Evolutionary conservation across 208 protist species (phyloP), one percentile per base, ranked within the genome.

Genomic region (Leishmania arabica): DNA sequence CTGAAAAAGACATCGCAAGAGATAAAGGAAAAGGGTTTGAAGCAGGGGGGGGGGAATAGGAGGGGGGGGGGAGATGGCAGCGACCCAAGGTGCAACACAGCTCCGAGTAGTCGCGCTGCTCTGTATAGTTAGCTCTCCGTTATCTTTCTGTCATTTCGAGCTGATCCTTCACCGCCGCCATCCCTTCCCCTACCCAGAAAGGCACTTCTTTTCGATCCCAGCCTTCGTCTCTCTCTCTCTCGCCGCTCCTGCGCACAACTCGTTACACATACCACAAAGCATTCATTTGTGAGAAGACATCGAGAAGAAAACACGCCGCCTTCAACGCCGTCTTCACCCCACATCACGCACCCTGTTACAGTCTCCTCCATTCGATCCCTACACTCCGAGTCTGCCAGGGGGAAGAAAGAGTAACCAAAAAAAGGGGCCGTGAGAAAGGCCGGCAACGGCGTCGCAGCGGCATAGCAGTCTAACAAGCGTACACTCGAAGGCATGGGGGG

Each of bases 401-500:
- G 45, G 11, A 47, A 37, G 69, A 31, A 21, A 40, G 2, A 21
- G 13, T 6, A 62, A 8, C 24, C 24, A 51, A 21, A 31, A 73
- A 51, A 73, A 51, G 15, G 40, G 69, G 13, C 40, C 7, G 45
- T 34, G 69, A 17, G 24, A 73, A 73, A 53, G 51, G 45, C 47
- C 15, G 40, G 68, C 64, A 71, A 40, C 51, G 60, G 76, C 76
- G 24, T 64, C 37, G 56, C 51, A 80, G 47, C 45, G 72, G 47
- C 24, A 83, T 56, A 79, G 56, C 40, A 66, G 78, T 66, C 31
- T 40, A 60, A 31, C 40, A 42, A 8, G 17, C 27, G 31, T 13
- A 24, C 49, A 80, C n/a, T 15, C 17, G 6, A 3, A 54, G 21
- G n/a, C 19, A 49, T 34, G 69, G 31, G 47, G n/a, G 34, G 34